phyloP scores from a whole-genome alignment of 805 yeast genomes.

The Wickerhamomyces kurtzmanii region DNA sequence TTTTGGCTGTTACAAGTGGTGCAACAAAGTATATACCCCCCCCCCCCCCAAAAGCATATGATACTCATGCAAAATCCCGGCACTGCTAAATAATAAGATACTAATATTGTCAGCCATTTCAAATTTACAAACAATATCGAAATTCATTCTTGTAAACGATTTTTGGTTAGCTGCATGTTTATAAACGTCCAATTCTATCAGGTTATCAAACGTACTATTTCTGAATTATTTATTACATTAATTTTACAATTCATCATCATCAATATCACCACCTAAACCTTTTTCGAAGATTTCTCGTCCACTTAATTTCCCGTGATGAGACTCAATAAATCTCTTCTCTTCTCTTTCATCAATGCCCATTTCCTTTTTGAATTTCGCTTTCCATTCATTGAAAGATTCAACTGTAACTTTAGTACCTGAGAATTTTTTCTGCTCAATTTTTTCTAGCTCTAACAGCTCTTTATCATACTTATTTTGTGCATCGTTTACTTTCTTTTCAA shows the following conservation, averaged over 20 bases:
- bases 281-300: slow-evolving; percentile 87
- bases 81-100: no score
- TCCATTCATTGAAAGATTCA: slow-evolving; percentile 70
- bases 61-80: no score
- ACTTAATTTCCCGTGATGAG: slow-evolving; percentile 70
- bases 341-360: slow-evolving; percentile 57
- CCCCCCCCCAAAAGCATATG: no score
- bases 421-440: slow-evolving; percentile 82
- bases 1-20: no score
- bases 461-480: slow-evolving; percentile 51
- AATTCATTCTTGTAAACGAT: no score
- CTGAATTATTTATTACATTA: no score
- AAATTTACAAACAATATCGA: no score
- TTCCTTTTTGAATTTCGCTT: slow-evolving; percentile 60
- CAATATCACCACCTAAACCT: slow-evolving; percentile 73
- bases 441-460: slow-evolving; percentile 54
- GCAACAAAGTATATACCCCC: no score
- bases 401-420: slow-evolving; percentile 82
- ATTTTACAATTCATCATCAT: slow-evolving; percentile 41
- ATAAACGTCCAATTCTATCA: no score
- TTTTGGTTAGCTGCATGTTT: no score
- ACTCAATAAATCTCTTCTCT: slow-evolving; percentile 36
- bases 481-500: slow-evolving; percentile 43
- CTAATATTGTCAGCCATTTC: no score
- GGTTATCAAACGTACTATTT: no score